Evolutionary conservation across 805 yeast species (phyloP), one percentile per base, ranked within the genome.

Genomic region (Yarrowia sp.): DNA sequence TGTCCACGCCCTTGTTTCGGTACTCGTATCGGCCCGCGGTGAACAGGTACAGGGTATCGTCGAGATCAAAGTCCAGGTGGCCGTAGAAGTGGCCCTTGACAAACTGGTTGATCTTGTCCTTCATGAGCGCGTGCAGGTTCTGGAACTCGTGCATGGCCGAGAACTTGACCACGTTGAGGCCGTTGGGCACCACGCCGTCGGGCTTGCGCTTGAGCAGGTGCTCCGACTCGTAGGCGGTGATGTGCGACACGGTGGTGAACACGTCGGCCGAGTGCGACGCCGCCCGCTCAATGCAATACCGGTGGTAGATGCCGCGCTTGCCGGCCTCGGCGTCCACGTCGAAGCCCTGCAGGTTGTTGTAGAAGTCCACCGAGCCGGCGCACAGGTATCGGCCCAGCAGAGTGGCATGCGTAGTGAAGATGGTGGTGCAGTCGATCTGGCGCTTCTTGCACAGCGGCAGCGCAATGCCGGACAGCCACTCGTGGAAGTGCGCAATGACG

Each of bases 251-350:
- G 0, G 99, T 95, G 43, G 99, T 94, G 81, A 94, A 94, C 24
- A 94, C 99, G 77, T 94, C 99, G 8, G 97, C 92, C 14, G 95
- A 84, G 77, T 94, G 98, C 17, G 97, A 92, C 15, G 98, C 97
- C 9, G 97, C 93, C 69, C 99, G 85, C 81, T 94, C 99, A 71
- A 94, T 90, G 79, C 99, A 94, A 78, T 94, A 95, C 71, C 99
- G 85, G 78, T 94, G 99, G 79, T 94, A 94, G 73, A 94, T 94
- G 67, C 99, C 99, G 73, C 98, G 84, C 79, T 92, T 93, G 20
- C 99, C 99, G 13, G 98, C 98, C 79, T 94, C 99, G 40, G 94
- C 92, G 78, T 94, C 99, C 61, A 94, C 98, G 74, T 94, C 98
- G 76, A 95, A 93, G 71, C 84, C 79, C 70, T 89, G 89, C 74